These are phyloP conservation scores for Coniosporium apollinis DNA, from an alignment of 495 filamentous ascomycete genomes.

Conservation along the genomic window DNA sequence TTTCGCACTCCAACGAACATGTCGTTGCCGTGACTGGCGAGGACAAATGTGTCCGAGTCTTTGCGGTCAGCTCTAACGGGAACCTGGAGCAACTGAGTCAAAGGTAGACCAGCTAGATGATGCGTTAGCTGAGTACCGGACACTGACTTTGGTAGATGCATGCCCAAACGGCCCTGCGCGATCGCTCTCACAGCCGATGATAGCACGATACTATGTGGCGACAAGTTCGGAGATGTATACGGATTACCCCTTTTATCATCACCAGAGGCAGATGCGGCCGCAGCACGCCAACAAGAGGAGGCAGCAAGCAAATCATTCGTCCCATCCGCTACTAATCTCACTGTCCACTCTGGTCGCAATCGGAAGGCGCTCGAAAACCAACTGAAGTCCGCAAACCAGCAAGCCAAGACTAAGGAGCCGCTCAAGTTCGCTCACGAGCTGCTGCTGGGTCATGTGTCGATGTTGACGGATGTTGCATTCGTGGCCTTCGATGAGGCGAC, in stretches of 20 bases:
- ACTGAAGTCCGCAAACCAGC: slow-evolving; percentile 28
- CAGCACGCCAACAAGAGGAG: slow-evolving; percentile 5
- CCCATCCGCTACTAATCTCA: slow-evolving; percentile 51
- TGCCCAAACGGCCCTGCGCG: slow-evolving; percentile 78
- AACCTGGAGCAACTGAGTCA: slow-evolving; percentile 50
- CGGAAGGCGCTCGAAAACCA: slow-evolving; percentile 59
- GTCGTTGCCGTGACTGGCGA: slow-evolving; percentile 66
- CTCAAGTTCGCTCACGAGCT: slow-evolving; percentile 51
- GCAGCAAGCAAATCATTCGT: slow-evolving; percentile 23
- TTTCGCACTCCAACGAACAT: slow-evolving; percentile 43
- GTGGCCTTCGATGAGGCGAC: slow-evolving; percentile 9
- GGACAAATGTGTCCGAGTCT: slow-evolving; percentile 79
- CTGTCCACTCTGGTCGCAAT: slow-evolving; percentile 75
- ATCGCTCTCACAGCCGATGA: slow-evolving; percentile 51
- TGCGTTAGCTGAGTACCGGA: neutral
- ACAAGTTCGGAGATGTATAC: slow-evolving; percentile 96
- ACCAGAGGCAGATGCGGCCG: slow-evolving; percentile 11
- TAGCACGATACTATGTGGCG: slow-evolving; percentile 56
- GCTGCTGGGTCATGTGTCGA: slow-evolving; percentile 82
- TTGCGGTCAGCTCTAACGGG: slow-evolving; percentile 44
- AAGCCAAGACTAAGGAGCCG: slow-evolving; percentile 27
- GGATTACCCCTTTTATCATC: slow-evolving; percentile 57
- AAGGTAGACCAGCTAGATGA: slow-evolving; percentile 33
- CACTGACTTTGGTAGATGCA: slow-evolving; percentile 34
- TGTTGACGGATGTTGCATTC: slow-evolving; percentile 57